These are phyloP conservation scores for Neurospora sp. DNA, from an alignment of 495 filamentous ascomycete genomes.

Conservation along the genomic window DNA sequence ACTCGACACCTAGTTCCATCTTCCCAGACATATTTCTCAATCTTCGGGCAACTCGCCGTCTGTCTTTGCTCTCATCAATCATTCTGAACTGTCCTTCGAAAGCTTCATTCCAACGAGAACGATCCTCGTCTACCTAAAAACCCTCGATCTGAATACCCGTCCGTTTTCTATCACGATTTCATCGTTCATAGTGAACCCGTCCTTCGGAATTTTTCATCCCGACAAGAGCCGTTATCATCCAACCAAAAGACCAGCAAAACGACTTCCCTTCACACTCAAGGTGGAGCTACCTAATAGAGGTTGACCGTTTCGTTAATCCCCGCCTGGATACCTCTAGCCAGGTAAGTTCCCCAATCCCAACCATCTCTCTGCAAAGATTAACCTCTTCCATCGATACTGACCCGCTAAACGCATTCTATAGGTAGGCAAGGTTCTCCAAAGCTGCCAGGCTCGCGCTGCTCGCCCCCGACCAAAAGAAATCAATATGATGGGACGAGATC, in stretches of 20 bases:
- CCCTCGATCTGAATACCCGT: background rate
- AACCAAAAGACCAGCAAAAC: background rate
- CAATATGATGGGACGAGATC: background rate
- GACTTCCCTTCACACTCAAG: background rate
- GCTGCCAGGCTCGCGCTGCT: background rate
- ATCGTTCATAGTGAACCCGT: background rate
- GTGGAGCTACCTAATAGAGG: background rate
- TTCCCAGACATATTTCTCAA: background rate
- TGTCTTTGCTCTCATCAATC: background rate
- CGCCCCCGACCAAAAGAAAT: background rate
- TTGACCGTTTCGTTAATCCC: background rate
- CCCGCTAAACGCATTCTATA: background rate
- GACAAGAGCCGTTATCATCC: background rate
- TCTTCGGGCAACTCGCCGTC: background rate
- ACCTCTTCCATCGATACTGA: background rate
- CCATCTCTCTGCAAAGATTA: background rate
- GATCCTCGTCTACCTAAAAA: background rate
- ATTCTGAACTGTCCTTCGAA: background rate
- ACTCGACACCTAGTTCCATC: background rate
- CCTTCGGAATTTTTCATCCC: background rate
- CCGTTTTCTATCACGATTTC: background rate
- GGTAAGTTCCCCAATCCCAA: background rate
- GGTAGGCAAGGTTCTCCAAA: background rate
- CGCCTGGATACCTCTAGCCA: background rate
- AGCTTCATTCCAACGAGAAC: background rate